Evolutionary conservation across 2,329 filamentous ascomycete species (phyloP).

Genomic region (Myriosclerotinia scirpicola): DNA sequence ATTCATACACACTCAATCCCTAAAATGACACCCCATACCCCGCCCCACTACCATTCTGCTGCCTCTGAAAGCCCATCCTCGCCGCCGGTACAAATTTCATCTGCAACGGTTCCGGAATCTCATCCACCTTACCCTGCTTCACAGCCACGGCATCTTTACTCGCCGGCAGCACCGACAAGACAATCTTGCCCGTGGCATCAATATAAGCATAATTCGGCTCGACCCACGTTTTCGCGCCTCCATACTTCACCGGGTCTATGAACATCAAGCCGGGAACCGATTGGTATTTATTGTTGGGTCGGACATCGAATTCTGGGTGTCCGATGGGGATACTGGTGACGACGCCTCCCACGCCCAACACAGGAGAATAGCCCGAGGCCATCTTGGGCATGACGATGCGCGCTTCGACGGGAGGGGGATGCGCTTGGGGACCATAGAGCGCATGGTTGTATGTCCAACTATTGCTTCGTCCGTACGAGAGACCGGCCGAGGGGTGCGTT

Average conservation of each 20-base stretch:
- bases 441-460: constrained; percentile 59
- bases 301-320: constrained; percentile 7
- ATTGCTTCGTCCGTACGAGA: constrained; percentile 59
- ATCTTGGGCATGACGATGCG: constrained; percentile 54
- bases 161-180: constrained; percentile 33
- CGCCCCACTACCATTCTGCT: constrained; percentile 12
- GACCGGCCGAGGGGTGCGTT: constrained; percentile 64
- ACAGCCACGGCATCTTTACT: constrained; percentile 37
- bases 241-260: constrained; percentile 37
- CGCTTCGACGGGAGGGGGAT: constrained; percentile 53
- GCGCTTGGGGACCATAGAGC: constrained; percentile 56
- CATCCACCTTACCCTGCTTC: constrained; percentile 32
- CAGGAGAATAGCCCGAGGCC: constrained; percentile 35
- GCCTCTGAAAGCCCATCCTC: too few species aligned
- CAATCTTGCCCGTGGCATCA: constrained; percentile 37
- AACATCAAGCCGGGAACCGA: constrained; percentile 28
- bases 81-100: neutral
- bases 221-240: constrained; percentile 40
- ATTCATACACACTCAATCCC: neutral
- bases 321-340: constrained; percentile 33
- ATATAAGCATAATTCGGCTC: constrained; percentile 35
- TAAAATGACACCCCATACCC: constrained; percentile 9
- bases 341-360: constrained; percentile 40
- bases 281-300: neutral
- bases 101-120: constrained; percentile 24